Percentiles rank a stretch among this genome's conserved stretches.
phyloP scores from a whole-genome alignment of 2,329 filamentous ascomycete species.

The Falciphora oryzae region DNA sequence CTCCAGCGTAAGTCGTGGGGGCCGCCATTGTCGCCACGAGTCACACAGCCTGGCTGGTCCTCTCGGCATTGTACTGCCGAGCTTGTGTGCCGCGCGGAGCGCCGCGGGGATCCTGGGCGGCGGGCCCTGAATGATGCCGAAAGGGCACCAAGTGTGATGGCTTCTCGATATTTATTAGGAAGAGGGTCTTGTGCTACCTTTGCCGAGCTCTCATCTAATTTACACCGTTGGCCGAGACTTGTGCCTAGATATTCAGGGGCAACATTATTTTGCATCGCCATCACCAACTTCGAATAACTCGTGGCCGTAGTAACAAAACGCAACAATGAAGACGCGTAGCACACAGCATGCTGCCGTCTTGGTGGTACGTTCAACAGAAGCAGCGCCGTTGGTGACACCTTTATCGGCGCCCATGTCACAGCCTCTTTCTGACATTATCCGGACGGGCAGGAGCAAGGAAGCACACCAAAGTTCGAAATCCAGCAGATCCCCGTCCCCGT shows the following conservation, averaged over 20 bases:
- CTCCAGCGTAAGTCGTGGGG: background rate
- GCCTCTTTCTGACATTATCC: background rate
- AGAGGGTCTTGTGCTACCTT: no score
- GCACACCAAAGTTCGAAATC: slow-evolving; percentile 17
- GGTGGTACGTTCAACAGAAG: slow-evolving; percentile 1
- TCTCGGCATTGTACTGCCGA: background rate
- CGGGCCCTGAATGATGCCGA: background rate
- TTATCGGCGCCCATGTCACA: no score
- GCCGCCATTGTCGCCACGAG: background rate
- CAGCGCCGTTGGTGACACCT: background rate
- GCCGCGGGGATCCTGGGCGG: background rate
- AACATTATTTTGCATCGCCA: background rate
- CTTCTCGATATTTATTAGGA: background rate
- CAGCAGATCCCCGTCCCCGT: slow-evolving; percentile 20
- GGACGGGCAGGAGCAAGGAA: slow-evolving; percentile 10
- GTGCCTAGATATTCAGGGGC: no score
- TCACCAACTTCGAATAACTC: no score
- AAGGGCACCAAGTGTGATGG: background rate
- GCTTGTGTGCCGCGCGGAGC: no score
- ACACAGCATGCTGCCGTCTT: slow-evolving; percentile 1
- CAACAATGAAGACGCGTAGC: background rate
- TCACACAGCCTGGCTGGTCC: background rate
- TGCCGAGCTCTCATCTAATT: no score
- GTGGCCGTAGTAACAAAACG: background rate
- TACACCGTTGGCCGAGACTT: no score